Evolutionary conservation across 2,329 filamentous ascomycete species (phyloP), one percentile per base, ranked within the genome.

Genomic region (Botrytis deweyae): DNA sequence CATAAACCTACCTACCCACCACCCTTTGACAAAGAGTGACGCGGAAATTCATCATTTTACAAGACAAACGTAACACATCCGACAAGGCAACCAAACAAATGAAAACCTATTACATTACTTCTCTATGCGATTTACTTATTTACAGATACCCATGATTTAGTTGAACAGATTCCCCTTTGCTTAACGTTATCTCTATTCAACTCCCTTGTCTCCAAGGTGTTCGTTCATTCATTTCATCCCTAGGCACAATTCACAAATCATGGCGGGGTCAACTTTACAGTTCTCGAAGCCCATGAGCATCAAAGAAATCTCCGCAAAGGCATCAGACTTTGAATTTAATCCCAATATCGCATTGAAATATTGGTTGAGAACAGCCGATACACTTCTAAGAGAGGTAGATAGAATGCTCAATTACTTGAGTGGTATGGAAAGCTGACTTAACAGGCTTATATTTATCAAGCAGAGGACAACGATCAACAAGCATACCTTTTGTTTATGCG

Each of bases 401-500:
- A 25, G 9, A 33, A 61, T 20, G 46, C 36, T 29, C 36, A 70
- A 42, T 33, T 44, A 59, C 22, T 69, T 58, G 63, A 61, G 29
- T 49, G 25, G 14, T 59, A 46, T 58, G 46, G 10, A 69, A 40
- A 75, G 36, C 72, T 77, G 46, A 76, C 69, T 61, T 72, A 20
- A 0, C 80, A 98, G 93, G 95, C 94, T 33, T 87, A 89, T 70
- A 93, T 95, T 78, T 97, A 97, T 81, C 88, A 96, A 79, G 88
- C 88, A 61, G 95, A 98, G 82, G 91, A 92, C 79, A 95, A 98
- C 83, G 90, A 94, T 76, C 90, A 94, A 78, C 92, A 96, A 80
- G 93, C 95, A 7, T 99, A 97, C 82, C 88, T 98, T 72, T 90
- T 98, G 74, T 88, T 97, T n/a, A 93, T 96, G 81, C 91, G 96